Evolutionary conservation across 495 filamentous ascomycete genomes (phyloP).

Genomic region (Letharia columbiana): DNA sequence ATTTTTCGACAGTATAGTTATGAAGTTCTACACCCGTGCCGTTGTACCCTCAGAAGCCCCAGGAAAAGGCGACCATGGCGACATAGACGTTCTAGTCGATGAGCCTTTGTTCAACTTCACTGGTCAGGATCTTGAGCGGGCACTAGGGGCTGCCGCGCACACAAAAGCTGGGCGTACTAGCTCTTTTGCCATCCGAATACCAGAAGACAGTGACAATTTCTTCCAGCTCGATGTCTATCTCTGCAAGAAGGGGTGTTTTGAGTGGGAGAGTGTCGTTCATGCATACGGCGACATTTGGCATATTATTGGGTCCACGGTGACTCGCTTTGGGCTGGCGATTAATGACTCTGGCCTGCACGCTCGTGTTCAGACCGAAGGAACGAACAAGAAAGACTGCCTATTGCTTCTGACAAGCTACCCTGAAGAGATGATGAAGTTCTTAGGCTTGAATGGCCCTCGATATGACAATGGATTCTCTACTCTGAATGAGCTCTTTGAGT

Average conservation of each 20-base stretch:
- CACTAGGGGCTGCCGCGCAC: slow-evolving; percentile 12
- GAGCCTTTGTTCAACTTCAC: slow-evolving; percentile 24
- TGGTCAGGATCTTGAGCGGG: slow-evolving; percentile 2
- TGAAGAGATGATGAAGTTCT: slow-evolving; percentile 43
- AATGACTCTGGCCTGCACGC: slow-evolving; percentile 50
- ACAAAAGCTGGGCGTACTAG: slow-evolving; percentile 3
- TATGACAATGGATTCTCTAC: slow-evolving; percentile 42
- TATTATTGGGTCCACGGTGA: slow-evolving; percentile 49
- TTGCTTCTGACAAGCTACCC: slow-evolving; percentile 48
- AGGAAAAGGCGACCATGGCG: slow-evolving; percentile 45
- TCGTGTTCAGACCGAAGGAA: slow-evolving; percentile 48
- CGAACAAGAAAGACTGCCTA: slow-evolving; percentile 42
- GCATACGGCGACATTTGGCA: slow-evolving; percentile 58
- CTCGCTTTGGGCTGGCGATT: slow-evolving; percentile 49
- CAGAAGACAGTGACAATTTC: slow-evolving; percentile 26
- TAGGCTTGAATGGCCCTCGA: slow-evolving; percentile 40
- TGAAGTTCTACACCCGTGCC: slow-evolving; percentile 36
- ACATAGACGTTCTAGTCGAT: slow-evolving; percentile 50
- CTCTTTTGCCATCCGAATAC: slow-evolving; percentile 45
- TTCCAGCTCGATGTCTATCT: slow-evolving; percentile 56
- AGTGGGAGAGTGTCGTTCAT: slow-evolving; percentile 47
- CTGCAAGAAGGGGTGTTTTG: slow-evolving; percentile 31
- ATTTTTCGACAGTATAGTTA: background rate
- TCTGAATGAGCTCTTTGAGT: slow-evolving; percentile 45
- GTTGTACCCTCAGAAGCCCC: slow-evolving; percentile 45